A percentile compares a stretch with the other conserved stretches of the same genome.
These are phyloP conservation scores for Phytophthora vignae DNA, from an alignment of 352 stramenopile genomes.

Conservation along the genomic window DNA sequence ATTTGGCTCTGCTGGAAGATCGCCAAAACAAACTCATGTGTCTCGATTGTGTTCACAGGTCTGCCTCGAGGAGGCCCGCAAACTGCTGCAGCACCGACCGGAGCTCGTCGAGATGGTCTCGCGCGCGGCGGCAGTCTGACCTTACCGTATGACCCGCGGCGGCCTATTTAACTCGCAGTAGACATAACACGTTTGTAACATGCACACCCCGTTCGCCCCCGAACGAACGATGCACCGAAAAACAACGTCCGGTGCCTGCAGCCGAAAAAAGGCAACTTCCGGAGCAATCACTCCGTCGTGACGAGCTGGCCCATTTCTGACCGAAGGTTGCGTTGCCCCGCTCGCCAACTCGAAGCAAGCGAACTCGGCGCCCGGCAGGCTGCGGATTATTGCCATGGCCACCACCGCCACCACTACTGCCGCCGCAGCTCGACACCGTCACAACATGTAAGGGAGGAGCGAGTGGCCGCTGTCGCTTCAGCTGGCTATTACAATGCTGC, in stretches of 20 bases:
- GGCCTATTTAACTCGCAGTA: constrained; percentile 17
- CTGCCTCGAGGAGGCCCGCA: constrained; percentile 33
- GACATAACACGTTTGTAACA: constrained; percentile 15
- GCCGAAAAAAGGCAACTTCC: constrained; percentile 1
- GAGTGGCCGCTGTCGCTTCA: too few species aligned
- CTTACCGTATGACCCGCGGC: too few species aligned
- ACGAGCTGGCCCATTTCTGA: constrained; percentile 29
- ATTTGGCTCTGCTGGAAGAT: too few species aligned
- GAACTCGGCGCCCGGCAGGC: neutral
- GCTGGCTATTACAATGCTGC: too few species aligned
- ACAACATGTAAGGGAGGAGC: too few species aligned
- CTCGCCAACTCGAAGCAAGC: neutral
- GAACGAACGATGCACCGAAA: too few species aligned
- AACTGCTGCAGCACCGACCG: constrained; percentile 40
- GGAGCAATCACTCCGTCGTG: constrained; percentile 15
- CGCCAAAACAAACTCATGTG: too few species aligned
- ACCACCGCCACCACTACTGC: too few species aligned
- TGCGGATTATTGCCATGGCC: too few species aligned
- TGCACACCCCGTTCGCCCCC: neutral
- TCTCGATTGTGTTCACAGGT: constrained; percentile 28
- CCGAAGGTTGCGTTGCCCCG: constrained; percentile 18
- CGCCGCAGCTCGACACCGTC: too few species aligned
- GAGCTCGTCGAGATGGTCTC: constrained; percentile 57
- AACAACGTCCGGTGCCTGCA: too few species aligned
- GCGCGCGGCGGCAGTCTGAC: constrained; percentile 30